These are phyloP conservation scores for Saccharomyces hybrid DNA, from an alignment of 1,139 yeast genomes.

Conservation along the genomic window DNA sequence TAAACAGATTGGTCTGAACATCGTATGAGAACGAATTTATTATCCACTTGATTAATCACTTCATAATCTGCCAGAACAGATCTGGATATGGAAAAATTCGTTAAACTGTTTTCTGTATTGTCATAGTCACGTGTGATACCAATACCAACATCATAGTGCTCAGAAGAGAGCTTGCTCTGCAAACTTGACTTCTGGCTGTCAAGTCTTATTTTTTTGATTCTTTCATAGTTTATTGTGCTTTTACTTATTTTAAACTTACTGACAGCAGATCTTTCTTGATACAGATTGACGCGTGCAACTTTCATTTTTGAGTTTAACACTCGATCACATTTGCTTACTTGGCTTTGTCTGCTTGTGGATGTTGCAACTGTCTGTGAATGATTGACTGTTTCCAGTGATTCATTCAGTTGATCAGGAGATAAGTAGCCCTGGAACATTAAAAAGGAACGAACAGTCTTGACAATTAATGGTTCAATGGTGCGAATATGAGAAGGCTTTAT, in stretches of 20 bases:
- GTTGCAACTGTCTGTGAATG: not conserved
- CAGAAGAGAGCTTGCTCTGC: not conserved
- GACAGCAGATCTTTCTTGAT: not conserved
- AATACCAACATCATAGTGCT: not conserved
- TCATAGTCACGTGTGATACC: conserved; percentile 30
- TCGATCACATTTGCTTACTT: not conserved
- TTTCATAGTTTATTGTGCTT: not conserved
- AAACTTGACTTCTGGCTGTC: not conserved
- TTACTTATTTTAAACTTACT: not conserved
- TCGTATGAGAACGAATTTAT: conserved; percentile 46
- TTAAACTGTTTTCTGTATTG: conserved; percentile 43
- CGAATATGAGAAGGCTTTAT: conserved; percentile 27
- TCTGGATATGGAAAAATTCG: conserved; percentile 39
- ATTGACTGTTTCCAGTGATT: not conserved
- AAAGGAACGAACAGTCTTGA: conserved; percentile 31
- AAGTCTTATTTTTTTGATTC: not conserved
- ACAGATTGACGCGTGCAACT: not conserved
- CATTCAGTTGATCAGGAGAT: not conserved
- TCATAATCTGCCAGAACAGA: conserved; percentile 18
- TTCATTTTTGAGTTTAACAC: not conserved
- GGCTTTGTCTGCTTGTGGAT: not conserved
- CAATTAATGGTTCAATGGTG: conserved; percentile 32
- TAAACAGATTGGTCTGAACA: not conserved
- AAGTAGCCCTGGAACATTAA: conserved; percentile 26
- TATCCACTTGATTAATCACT: conserved; percentile 48